A percentile compares a stretch with the other conserved stretches of the same genome.
Conservation (phyloP, 1,284 basidiomycete genomes). For the Sporisorium scitamineum region DNA sequence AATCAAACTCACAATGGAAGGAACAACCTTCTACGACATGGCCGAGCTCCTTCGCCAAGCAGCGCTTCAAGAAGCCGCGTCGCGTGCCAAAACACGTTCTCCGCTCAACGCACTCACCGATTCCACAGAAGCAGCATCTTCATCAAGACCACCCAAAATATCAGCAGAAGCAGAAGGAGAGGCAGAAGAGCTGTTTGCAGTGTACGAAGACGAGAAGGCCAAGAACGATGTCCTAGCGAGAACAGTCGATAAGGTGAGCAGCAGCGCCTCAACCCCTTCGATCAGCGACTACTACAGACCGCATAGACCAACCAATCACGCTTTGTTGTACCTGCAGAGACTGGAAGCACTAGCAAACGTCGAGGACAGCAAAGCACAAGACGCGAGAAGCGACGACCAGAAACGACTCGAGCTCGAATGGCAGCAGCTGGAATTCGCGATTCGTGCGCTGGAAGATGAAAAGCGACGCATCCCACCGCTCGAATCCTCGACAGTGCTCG, state of each 20-base stretch:
- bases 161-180: conserved; percentile 20
- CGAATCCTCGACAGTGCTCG: conserved; percentile 24
- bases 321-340: neutral
- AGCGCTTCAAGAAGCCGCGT: conserved; percentile 36
- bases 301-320: neutral
- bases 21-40: conserved; percentile 25
- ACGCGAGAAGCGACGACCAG: conserved; percentile 1
- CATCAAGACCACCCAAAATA: neutral
- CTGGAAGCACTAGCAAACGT: conserved; percentile 17
- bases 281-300: neutral
- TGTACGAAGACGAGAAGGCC: conserved; percentile 43
- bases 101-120: conserved; percentile 13
- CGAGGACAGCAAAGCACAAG: conserved; percentile 2
- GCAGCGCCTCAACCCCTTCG: neutral
- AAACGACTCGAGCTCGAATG: conserved; percentile 30
- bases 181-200: conserved; percentile 29
- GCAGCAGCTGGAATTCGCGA: conserved; percentile 46
- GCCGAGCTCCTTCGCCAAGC: conserved; percentile 38
- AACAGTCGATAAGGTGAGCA: conserved; percentile 24
- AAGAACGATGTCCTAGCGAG: conserved; percentile 36
- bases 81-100: conserved; percentile 36
- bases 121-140: neutral
- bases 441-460: conserved; percentile 33
- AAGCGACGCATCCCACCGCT: conserved; percentile 26
- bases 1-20: conserved; percentile 18